A percentile compares a stretch with the other conserved stretches of the same genome.
Evolutionary conservation across 1,284 basidiomycete genomes (phyloP).

Genomic region (Schizophyllum amplum): DNA sequence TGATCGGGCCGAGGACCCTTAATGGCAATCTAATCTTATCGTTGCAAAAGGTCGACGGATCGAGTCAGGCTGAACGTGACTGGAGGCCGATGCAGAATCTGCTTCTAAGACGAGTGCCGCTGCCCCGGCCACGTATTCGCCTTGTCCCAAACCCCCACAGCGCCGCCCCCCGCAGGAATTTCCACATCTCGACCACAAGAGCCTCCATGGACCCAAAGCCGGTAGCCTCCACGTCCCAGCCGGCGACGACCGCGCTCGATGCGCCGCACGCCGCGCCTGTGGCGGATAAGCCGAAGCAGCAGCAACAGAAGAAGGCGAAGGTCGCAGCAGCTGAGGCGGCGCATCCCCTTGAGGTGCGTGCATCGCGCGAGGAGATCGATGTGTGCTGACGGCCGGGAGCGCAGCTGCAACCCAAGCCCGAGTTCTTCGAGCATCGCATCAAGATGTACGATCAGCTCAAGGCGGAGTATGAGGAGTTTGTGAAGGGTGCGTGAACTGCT

Average conservation of each 20-base stretch:
- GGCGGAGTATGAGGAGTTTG: constrained; percentile 75
- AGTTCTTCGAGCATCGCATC: constrained; percentile 86
- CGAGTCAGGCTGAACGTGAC: background rate
- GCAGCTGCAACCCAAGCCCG: constrained; percentile 78
- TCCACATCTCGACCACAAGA: background rate
- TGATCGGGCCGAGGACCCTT: background rate
- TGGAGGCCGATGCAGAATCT: background rate
- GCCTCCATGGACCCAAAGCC: background rate
- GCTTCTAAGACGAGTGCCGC: background rate
- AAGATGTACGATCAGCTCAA: constrained; percentile 89
- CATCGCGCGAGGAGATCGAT: background rate
- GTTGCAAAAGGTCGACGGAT: background rate
- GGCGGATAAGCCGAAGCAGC: constrained; percentile 14
- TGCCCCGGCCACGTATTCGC: background rate
- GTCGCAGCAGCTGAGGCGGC: background rate
- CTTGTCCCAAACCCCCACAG: background rate
- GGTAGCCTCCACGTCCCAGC: constrained; percentile 30
- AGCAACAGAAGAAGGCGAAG: constrained; percentile 39
- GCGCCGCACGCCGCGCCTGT: constrained; percentile 20
- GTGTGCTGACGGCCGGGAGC: background rate
- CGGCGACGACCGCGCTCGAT: constrained; percentile 28
- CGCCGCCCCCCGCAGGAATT: background rate
- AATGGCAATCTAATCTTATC: background rate
- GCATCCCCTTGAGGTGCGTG: background rate
- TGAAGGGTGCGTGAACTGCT: constrained; percentile 48